Base-by-base conservation (phyloP, 192 early-diverging fungal genomes). In the Gaertneriomyces semiglobifer region DNA sequence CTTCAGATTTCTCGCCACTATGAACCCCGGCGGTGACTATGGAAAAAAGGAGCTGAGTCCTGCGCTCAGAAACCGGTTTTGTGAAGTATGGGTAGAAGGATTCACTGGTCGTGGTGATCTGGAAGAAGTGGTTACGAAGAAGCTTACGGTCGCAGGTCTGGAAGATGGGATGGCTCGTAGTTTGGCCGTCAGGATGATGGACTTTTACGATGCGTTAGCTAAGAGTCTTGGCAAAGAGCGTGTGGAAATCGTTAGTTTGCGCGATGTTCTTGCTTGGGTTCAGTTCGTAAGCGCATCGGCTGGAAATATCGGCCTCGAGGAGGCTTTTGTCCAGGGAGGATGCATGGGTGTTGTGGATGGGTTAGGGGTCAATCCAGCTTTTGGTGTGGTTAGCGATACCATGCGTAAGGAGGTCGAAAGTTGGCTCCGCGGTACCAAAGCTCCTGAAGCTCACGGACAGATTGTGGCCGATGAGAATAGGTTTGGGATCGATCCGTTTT, bases 1-100 rank as follows among this genome's bases (percentile, higher is more conserved):
- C 8, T 99, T 99, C 77, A 86, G 88, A 57, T 96, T 99, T 74
- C 76, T 96, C 12, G 95, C 96, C 2, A 99, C 96, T 3, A 99
- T 99, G 96, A 99, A 99, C 75, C 96, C 96, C 4, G 96, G 96
- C 44, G 96, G 96, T 51, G 96, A 99, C 74, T 97, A 95, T 73
- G 96, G 96, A 46, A 99, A 99, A 77, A 96, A 96, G 69, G 96
- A 99, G 73, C 84, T 99, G 12, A 93, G 91, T 9, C 96, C 96
- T 43, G 96, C 96, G 6, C 84, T 99, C 57, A 85, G 96, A 44
- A 99, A 99, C 77, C 88, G 96, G 55, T 99, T 99, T 65, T 96
- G 95, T 5, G 96, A 99, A 73, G 86, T 99, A 19, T 99, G 96
- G 96, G 93, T 94, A 3, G 92, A 93, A 5, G 75, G 87, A n/a